phyloP scores from a whole-genome alignment of 2,329 filamentous ascomycete genomes.

The Sclerotinia borealis region DNA sequence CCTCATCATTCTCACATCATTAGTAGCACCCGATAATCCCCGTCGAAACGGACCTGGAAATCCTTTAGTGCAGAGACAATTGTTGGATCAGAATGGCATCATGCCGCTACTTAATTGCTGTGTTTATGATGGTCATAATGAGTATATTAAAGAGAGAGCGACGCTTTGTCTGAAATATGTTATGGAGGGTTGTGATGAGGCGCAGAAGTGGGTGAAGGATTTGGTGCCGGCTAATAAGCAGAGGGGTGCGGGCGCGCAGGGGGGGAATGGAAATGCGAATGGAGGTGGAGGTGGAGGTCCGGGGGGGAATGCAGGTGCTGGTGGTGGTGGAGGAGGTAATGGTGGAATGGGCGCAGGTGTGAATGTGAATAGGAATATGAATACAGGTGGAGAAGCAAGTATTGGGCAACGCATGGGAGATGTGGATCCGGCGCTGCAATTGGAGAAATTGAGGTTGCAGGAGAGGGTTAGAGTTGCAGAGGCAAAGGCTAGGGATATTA shows the following conservation, averaged over 20 bases:
- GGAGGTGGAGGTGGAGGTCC: background rate
- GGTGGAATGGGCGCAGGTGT: background rate
- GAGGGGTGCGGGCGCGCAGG: background rate
- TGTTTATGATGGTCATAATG: conserved; percentile 85
- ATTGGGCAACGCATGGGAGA: background rate
- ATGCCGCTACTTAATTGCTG: conserved; percentile 86
- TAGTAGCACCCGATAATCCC: conserved; percentile 74
- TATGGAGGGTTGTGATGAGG: conserved; percentile 67
- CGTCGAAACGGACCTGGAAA: conserved; percentile 56
- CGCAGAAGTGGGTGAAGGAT: conserved; percentile 64
- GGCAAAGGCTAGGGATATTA: background rate
- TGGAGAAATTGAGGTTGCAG: conserved; percentile 2
- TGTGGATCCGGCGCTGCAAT: background rate
- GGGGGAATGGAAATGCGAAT: background rate
- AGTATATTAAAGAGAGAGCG: conserved; percentile 86
- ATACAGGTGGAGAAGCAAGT: background rate
- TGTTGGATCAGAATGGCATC: conserved; percentile 78
- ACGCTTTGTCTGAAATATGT: conserved; percentile 84
- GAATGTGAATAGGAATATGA: background rate
- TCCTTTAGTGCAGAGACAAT: conserved; percentile 77
- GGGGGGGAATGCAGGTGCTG: background rate
- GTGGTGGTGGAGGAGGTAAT: no score
- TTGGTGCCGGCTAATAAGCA: conserved; percentile 28
- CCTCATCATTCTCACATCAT: conserved; percentile 79
- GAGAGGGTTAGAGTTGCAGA: background rate